phyloP scores from a whole-genome alignment of 2,329 filamentous ascomycete species.

The Alternaria burnsii region DNA sequence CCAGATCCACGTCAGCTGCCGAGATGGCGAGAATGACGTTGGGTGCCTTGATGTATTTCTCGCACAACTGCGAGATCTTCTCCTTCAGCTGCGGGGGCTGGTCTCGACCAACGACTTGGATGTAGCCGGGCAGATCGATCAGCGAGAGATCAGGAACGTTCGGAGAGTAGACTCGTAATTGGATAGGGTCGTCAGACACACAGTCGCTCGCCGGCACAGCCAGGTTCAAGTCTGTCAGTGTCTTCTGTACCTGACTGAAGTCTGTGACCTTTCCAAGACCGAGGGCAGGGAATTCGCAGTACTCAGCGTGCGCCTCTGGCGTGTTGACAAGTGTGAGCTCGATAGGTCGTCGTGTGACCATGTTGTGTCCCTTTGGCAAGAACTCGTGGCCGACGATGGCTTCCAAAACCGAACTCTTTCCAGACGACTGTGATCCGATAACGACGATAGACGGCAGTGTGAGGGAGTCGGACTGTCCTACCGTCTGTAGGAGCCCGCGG shows the following conservation, averaged over 20 bases:
- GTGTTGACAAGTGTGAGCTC: constrained; percentile 97
- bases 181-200: constrained; percentile 95
- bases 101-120: constrained; percentile 90
- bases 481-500: constrained; percentile 84
- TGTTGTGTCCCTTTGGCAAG: constrained; percentile 95
- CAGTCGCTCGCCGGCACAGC: constrained; percentile 91
- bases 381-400: constrained; percentile 98
- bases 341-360: constrained; percentile 96
- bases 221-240: constrained; percentile 91
- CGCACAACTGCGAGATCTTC: constrained; percentile 94
- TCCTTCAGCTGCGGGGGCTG: constrained; percentile 92
- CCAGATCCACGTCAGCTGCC: constrained; percentile 94
- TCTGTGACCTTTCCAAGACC: constrained; percentile 90
- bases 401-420: constrained; percentile 96
- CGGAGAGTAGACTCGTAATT: constrained; percentile 92
- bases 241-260: constrained; percentile 90
- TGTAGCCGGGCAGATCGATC: constrained; percentile 96
- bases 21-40: constrained; percentile 98
- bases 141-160: constrained; percentile 94
- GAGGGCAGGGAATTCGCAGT: constrained; percentile 94
- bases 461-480: constrained; percentile 89
- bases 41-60: constrained; percentile 96
- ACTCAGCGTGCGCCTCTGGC: constrained; percentile 84
- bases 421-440: constrained; percentile 96
- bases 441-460: constrained; percentile 98